Percentiles rank a stretch among this genome's conserved stretches.
phyloP scores from a whole-genome alignment of 2,329 filamentous ascomycete species.

The Dactylellina leptospora region DNA sequence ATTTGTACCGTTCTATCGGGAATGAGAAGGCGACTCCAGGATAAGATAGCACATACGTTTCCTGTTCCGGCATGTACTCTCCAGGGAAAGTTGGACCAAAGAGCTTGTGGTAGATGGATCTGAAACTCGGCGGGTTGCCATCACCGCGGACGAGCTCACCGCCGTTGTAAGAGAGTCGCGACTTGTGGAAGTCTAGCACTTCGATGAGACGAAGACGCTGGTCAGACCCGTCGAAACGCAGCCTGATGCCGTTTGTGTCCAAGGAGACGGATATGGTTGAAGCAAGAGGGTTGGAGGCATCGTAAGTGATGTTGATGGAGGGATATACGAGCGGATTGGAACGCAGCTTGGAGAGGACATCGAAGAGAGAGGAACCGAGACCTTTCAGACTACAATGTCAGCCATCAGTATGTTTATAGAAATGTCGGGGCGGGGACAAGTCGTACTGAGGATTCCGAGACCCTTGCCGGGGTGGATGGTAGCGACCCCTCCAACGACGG shows the following conservation, averaged over 20 bases:
- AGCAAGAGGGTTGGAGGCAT: slow-evolving; percentile 59
- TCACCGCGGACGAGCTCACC: slow-evolving; percentile 68
- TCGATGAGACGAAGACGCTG: slow-evolving; percentile 92
- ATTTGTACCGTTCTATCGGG: slow-evolving; percentile 67
- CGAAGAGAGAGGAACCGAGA: slow-evolving; percentile 89
- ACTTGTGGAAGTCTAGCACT: slow-evolving; percentile 87
- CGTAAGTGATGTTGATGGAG: slow-evolving; percentile 74
- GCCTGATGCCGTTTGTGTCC: slow-evolving; percentile 83
- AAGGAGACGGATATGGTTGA: slow-evolving; percentile 71
- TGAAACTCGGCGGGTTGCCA: slow-evolving; percentile 73
- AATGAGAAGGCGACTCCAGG: slow-evolving; percentile 95
- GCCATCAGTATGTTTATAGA: slow-evolving; percentile 22
- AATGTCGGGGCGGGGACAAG: background rate
- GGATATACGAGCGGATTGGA: slow-evolving; percentile 86
- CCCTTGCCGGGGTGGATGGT: slow-evolving; percentile 74
- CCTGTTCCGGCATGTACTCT: slow-evolving; percentile 79
- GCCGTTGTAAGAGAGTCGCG: slow-evolving; percentile 80
- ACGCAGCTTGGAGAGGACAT: slow-evolving; percentile 86
- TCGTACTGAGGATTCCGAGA: slow-evolving; percentile 69
- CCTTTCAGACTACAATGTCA: slow-evolving; percentile 64
- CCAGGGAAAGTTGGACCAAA: slow-evolving; percentile 93
- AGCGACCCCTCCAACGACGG: slow-evolving; percentile 59
- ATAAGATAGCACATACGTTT: slow-evolving; percentile 90
- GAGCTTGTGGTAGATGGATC: slow-evolving; percentile 90
- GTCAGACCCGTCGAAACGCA: slow-evolving; percentile 93